Evolutionary conservation across 2,329 filamentous ascomycete genomes (phyloP).

Genomic region (Tolypocladium inflatum): DNA sequence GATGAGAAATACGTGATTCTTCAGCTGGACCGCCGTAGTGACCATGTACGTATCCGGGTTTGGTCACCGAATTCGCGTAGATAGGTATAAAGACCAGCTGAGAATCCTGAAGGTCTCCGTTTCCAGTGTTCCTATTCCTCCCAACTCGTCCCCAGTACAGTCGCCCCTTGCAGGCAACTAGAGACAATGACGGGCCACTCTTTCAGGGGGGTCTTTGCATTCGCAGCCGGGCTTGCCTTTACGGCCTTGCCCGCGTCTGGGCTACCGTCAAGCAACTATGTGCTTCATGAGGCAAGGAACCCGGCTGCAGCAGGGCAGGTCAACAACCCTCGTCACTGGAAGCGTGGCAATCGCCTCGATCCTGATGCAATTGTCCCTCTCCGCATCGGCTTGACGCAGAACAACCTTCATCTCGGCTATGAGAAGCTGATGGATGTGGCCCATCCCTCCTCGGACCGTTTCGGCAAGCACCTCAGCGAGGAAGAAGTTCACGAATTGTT

Average conservation of each 20-base stretch:
- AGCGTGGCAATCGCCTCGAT: slow-evolving; percentile 4
- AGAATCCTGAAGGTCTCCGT: neutral
- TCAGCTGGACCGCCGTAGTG: neutral
- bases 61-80: neutral
- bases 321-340: neutral
- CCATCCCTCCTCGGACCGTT: neutral
- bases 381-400: neutral
- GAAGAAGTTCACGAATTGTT: neutral
- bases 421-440: slow-evolving; percentile 1
- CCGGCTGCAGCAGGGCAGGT: neutral
- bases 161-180: neutral
- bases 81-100: neutral
- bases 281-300: neutral
- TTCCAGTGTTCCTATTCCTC: no score
- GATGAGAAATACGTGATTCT: neutral
- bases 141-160: neutral
- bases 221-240: slow-evolving; percentile 2
- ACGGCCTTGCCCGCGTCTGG: neutral
- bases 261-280: neutral
- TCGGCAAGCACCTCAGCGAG: neutral
- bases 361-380: neutral
- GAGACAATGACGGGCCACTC: neutral
- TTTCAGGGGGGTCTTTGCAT: neutral
- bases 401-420: neutral
- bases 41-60: neutral